phyloP scores from a whole-genome alignment of 2,329 filamentous ascomycete genomes.

The Nothophoma quercina region DNA sequence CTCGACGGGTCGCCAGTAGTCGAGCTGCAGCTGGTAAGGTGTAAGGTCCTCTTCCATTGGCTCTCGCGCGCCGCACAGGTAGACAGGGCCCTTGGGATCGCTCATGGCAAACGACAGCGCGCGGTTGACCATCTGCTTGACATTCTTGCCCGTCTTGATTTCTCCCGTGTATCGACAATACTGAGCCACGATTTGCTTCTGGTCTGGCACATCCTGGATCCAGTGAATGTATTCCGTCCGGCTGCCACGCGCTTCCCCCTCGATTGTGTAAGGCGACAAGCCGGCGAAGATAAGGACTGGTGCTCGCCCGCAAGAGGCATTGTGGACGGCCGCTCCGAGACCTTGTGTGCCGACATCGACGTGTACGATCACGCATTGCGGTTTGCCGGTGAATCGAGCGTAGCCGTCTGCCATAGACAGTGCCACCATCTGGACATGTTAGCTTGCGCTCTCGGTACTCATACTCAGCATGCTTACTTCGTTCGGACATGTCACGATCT shows the following conservation, averaged over 20 bases:
- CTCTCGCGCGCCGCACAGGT: constrained; percentile 79
- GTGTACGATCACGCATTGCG: constrained; percentile 80
- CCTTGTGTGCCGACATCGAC: constrained; percentile 85
- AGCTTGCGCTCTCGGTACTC: neutral
- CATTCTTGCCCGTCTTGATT: constrained; percentile 82
- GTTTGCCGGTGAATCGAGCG: constrained; percentile 71
- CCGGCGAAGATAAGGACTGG: constrained; percentile 82
- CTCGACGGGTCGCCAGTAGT: constrained; percentile 74
- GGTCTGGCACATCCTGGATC: constrained; percentile 84
- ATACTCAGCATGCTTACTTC: constrained; percentile 61
- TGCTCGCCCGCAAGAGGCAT: constrained; percentile 75
- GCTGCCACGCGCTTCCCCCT: constrained; percentile 75
- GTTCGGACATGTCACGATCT: constrained; percentile 80
- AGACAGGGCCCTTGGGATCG: constrained; percentile 80
- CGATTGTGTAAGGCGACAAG: constrained; percentile 76
- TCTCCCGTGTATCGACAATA: constrained; percentile 86
- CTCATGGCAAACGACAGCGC: constrained; percentile 82
- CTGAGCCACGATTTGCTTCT: constrained; percentile 80
- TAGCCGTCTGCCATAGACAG: constrained; percentile 86
- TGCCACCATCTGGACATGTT: constrained; percentile 72
- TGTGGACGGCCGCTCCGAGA: constrained; percentile 79
- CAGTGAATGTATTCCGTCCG: constrained; percentile 86
- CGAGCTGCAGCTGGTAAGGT: constrained; percentile 65
- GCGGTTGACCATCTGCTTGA: constrained; percentile 89
- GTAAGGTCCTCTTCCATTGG: constrained; percentile 83